These are phyloP conservation scores for Arthrobotrys sinensis DNA, from an alignment of 2,329 filamentous ascomycete species.

Conservation along the genomic window DNA sequence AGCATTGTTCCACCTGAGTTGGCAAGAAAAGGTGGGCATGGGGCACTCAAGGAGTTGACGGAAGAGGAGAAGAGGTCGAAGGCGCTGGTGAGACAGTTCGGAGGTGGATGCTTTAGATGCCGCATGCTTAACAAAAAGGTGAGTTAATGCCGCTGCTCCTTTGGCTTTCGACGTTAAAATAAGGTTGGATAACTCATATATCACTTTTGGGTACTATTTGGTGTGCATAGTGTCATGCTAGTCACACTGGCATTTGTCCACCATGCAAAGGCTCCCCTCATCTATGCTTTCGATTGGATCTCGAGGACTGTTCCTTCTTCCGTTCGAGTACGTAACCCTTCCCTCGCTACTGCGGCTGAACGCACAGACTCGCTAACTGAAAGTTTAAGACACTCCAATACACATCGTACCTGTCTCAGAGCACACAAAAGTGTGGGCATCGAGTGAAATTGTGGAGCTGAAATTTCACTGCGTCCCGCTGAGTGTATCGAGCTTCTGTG, in stretches of 20 bases:
- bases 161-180: conserved; percentile 23
- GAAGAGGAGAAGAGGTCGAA: conserved; percentile 54
- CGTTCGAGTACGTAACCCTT: conserved; percentile 37
- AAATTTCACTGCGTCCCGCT: conserved; percentile 54
- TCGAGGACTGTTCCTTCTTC: conserved; percentile 56
- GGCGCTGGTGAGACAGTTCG: conserved; percentile 53
- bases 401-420: conserved; percentile 58
- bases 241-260: conserved; percentile 53
- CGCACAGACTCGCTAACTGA: conserved; percentile 15
- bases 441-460: conserved; percentile 31
- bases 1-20: conserved; percentile 55
- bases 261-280: conserved; percentile 57
- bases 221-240: conserved; percentile 48
- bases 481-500: conserved; percentile 42
- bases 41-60: conserved; percentile 54
- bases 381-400: conserved; percentile 46
- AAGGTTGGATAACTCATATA: conserved; percentile 33
- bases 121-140: conserved; percentile 61
- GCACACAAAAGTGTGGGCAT: conserved; percentile 53
- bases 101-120: conserved; percentile 55
- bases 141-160: conserved; percentile 7
- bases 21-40: conserved; percentile 51
- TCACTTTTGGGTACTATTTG: conserved; percentile 8
- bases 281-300: conserved; percentile 56
- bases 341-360: background rate